Base-by-base conservation (phyloP, 2,329 filamentous ascomycete genomes). In the Apiospora pterosperma region DNA sequence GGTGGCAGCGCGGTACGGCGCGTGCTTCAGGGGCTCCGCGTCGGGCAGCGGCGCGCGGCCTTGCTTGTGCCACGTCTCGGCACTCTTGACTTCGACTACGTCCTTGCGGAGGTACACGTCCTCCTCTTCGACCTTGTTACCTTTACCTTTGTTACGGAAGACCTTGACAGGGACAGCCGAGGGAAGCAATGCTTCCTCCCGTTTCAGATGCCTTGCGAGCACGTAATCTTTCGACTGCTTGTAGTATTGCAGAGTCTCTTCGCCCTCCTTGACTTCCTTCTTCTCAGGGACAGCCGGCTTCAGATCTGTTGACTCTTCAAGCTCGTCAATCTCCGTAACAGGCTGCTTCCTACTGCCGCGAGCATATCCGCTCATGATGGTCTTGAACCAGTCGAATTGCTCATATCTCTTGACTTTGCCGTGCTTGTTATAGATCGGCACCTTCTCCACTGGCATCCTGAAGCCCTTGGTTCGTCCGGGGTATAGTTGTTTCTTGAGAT, bases 21-120 rank as follows among this genome's bases (percentile, higher is more conserved):
- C 96, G 48, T 87, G 85, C 76, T 99, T 99, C 66, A 97, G 79
- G 0, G 96, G 92, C 60, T 88, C 79, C 69, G 91, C 88, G 3
- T 92, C 93, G 0, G 82, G 73, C 31, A 86, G 84, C 3, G 96
- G 88, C 31, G 89, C 90, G 12, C 95, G 87, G 0, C 96, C 96
- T 81, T 97, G 95, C 75, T 97, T 97, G 75, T 98, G 96, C 96
- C 96, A 99, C 1, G 92, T 97, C 75, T 99, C 96, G 1, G 92
- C 91, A 34, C 92, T 96, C 76, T 97, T 94, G 75, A 96, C 97
- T 42, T 86, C 84, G 2, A 94, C 88, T 0, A 98, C 88, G 69
- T 98, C 94, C 62, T 86, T 85, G 38, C 95, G 89, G 0, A 84
- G 84, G 74, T 88, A 98, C 0, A 98, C 93, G 1, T 92, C 89